These are phyloP conservation scores for Termitomyces eurrhizus DNA, from an alignment of 768 basidiomycete species.

Conservation along the genomic window DNA sequence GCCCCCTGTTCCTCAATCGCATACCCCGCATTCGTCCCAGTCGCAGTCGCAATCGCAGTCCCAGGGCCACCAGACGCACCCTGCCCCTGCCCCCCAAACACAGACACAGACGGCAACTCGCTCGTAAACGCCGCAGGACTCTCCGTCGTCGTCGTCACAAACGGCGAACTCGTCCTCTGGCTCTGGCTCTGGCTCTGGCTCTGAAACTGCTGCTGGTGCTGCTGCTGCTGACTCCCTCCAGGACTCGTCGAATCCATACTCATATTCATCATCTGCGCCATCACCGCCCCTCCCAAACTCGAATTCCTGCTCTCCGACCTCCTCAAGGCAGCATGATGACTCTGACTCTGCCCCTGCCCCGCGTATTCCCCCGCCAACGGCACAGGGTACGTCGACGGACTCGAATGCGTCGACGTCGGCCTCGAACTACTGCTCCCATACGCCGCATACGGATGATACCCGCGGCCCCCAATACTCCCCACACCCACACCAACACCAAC, in stretches of 20 bases:
- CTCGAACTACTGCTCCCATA: conserved; percentile 30
- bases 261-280: conserved; percentile 40
- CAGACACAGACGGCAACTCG: conserved; percentile 30
- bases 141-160: conserved; percentile 35
- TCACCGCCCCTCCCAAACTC: conserved; percentile 32
- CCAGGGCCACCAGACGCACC: too few relatives aligned
- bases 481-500: too few relatives aligned
- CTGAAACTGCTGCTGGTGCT: neutral
- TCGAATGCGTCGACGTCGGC: conserved; percentile 40
- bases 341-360: too few relatives aligned
- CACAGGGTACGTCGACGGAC: conserved; percentile 38
- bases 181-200: too few relatives aligned
- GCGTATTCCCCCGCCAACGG: conserved; percentile 32
- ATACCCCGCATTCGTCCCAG: conserved; percentile 2
- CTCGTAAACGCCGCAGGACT: conserved; percentile 33
- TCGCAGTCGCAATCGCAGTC: too few relatives aligned
- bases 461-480: too few relatives aligned
- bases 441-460: conserved; percentile 55
- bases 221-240: neutral
- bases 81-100: too few relatives aligned
- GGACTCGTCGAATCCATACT: conserved; percentile 19
- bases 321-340: too few relatives aligned
- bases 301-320: conserved; percentile 39
- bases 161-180: conserved; percentile 40
- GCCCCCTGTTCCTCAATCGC: conserved; percentile 13